phyloP scores from a whole-genome alignment of 2,329 filamentous ascomycete genomes.

The Fusarium miscanthi region DNA sequence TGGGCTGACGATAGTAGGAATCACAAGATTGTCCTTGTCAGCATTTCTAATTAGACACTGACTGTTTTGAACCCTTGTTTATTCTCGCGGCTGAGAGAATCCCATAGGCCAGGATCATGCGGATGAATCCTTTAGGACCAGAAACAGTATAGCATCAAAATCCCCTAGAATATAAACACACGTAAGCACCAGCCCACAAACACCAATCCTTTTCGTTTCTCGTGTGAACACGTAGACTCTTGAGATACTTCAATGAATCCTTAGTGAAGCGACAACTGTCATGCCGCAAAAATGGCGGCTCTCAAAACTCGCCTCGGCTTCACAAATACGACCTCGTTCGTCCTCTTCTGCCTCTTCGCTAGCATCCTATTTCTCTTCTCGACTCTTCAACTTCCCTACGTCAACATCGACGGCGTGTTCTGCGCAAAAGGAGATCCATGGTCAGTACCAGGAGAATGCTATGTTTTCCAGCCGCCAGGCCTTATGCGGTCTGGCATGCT shows the following conservation, averaged over 20 bases:
- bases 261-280: background rate
- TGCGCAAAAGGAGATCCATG: background rate
- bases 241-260: background rate
- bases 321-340: background rate
- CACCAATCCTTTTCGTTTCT: background rate
- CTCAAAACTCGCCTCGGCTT: slow-evolving; percentile 6
- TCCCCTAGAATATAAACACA: background rate
- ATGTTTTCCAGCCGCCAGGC: background rate
- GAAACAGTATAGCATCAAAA: background rate
- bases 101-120: background rate
- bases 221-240: fast-evolving
- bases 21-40: slow-evolving; percentile 53
- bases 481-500: slow-evolving; percentile 6
- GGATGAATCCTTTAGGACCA: background rate
- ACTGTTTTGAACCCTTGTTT: background rate
- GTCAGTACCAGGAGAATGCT: slow-evolving; percentile 12
- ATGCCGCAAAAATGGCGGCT: background rate
- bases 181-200: background rate
- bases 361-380: slow-evolving; percentile 7
- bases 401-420: slow-evolving; percentile 18
- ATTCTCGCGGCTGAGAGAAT: background rate
- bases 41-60: no score
- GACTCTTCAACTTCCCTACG: background rate
- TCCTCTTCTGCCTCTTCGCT: background rate
- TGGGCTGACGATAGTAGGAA: slow-evolving; percentile 48